phyloP scores from a whole-genome alignment of 352 stramenopile genomes.

The Globisporangium orthogonon region DNA sequence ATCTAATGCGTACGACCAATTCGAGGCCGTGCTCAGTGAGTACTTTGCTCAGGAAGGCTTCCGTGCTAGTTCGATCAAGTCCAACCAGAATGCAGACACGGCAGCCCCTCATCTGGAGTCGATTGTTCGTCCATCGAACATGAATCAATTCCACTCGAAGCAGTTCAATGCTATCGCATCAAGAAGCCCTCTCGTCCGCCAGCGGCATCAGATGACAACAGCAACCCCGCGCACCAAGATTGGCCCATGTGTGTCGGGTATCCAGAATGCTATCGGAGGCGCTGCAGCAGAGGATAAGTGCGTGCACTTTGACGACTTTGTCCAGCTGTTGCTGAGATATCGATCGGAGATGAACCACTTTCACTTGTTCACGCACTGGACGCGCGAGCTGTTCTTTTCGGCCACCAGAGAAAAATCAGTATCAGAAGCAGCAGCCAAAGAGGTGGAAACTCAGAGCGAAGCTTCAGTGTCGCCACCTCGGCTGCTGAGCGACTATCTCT shows the following conservation, averaged over 20 bases:
- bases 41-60: constrained; percentile 16
- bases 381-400: constrained; percentile 41
- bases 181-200: constrained; percentile 38
- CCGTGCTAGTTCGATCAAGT: not conserved
- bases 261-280: not conserved
- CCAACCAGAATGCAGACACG: not conserved
- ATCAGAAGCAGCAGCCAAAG: no score
- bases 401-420: constrained; percentile 7
- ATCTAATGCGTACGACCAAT: constrained; percentile 36
- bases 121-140: constrained; percentile 38
- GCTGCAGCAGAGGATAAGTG: constrained; percentile 14
- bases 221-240: not conserved
- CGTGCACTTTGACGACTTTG: constrained; percentile 52
- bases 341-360: constrained; percentile 58
- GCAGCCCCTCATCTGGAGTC: not conserved
- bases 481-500: constrained; percentile 38
- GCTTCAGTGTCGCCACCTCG: not conserved
- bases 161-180: constrained; percentile 40
- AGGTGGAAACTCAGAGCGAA: no score
- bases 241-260: not conserved
- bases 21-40: constrained; percentile 38
- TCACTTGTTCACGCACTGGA: constrained; percentile 50
- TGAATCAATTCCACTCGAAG: constrained; percentile 53
- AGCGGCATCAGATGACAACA: constrained; percentile 10
- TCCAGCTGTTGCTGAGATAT: constrained; percentile 57